Base-by-base conservation (phyloP, 768 basidiomycete genomes). In the Boletellus ananiceps region DNA sequence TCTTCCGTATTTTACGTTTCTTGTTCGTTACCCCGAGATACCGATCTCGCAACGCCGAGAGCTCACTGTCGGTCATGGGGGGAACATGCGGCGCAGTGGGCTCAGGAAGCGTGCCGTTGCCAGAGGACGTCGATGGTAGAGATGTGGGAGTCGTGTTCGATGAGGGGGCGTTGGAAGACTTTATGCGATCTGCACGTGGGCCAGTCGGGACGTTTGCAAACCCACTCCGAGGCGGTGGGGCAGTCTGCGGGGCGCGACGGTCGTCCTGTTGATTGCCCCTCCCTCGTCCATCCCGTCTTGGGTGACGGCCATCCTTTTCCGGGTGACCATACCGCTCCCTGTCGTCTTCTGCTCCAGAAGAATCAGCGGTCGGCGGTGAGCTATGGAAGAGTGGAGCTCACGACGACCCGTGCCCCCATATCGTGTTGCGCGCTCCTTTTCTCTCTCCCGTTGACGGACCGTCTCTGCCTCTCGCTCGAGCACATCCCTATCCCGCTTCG, bases 11-110 rank as follows among this genome's bases (percentile, higher is more conserved):
- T 69, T 90, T 93, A 35, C 91, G 86, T 72, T 93, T 94, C 78
- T 94, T 93, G 69, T 84, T 90, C 68, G 89, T 87, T 16, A 91
- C 88, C 5, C 96, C 96, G 29, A 99, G 84, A 67, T 99, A 98
- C 33, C 95, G 83, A 19, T 93, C 90, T 8, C 92, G 86, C 57
- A 98, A 86, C 0, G 86, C 88, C 0, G 75, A 74, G 7, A 95
- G 76, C 62, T 95, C 94, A 41, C 74, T 79, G 42, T 87, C 85
- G 1, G 88, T 82, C 83, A 92, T 88, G 4, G 83, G 81, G 1
- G 88, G 77, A 12, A 72, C 71, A 49, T 72, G 77, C 5, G 70
- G 54, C 8, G 71, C 64, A 5, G 73, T 71, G 2, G 73, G 63
- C 15, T 72, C 71, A 9, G 71, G 63, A 16, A 69, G 67, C 19